Evolutionary conservation across 2,329 filamentous ascomycete genomes (phyloP), one percentile per base, ranked within the genome.

Genomic region (Xylaria sp.): DNA sequence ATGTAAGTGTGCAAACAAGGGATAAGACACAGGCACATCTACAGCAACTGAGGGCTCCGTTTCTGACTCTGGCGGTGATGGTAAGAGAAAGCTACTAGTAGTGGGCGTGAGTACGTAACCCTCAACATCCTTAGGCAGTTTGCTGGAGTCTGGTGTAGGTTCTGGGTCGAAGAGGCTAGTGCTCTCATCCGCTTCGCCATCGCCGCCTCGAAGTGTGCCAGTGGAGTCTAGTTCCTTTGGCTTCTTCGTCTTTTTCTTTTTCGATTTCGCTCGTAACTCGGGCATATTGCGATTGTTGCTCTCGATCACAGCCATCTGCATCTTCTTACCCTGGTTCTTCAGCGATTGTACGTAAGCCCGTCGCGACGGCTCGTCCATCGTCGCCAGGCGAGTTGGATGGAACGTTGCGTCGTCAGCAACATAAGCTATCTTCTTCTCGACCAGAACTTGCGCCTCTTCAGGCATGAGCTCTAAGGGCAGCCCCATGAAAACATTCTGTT

Each of bases 401-500:
- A 88, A 89, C 61, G 86, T 84, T 61, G 85, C 84, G 80, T 97
- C 94, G 78, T 98, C 93, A 74, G 95, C 89, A 73, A 97, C 85
- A 80, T 91, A 93, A 50, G 90, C 95, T 74, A 89, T 88, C 67
- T 88, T 89, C 73, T 90, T 91, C 73, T 93, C 90, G 67, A 97
- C 89, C 32, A 99, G 86, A 62, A 96, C 82, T 71, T 90, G 87
- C 3, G 91, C 94, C 83, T 99, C 96, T 81, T 98, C 96, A 1
- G 93, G 91, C 83, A 96, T 93, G 53, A 99, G 85, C 83, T 98
- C 92, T 30, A 98, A 82, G 2, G 96, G 96, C 58, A 98, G 82
- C 54, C 94, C 93, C 67, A 95, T 87, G 78, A 98, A 98, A 66
- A 97, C 88, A 81, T 97, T 98, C 81, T 99, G 96, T 74, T 97